Conservation (phyloP, 148 eudicot species). For the Fagopyrum tataricum region DNA sequence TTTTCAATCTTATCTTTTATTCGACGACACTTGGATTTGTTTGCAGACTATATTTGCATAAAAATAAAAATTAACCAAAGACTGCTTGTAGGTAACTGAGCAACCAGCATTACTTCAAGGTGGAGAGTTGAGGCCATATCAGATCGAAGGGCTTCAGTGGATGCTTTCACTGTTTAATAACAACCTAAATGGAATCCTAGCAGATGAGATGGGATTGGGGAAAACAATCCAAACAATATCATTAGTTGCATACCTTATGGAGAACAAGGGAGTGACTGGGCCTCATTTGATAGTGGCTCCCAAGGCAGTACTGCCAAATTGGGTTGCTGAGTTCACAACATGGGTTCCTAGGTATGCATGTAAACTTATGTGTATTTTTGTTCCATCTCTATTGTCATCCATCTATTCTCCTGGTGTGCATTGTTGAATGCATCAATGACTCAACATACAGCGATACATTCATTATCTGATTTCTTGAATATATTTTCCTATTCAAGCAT, state of each 20-base stretch:
- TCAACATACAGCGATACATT: neutral
- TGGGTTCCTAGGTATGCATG: conserved; percentile 87
- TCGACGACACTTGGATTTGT: neutral
- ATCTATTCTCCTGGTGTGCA: neutral
- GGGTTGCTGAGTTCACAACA: conserved; percentile 75
- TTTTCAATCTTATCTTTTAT: neutral
- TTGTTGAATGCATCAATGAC: neutral
- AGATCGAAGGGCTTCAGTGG: conserved; percentile 99
- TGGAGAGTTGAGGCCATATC: conserved; percentile 93
- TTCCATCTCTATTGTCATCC: neutral
- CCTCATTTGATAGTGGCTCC: conserved; percentile 98
- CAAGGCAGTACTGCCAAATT: conserved; percentile 94
- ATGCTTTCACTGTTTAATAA: conserved; percentile 94
- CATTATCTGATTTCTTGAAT: neutral
- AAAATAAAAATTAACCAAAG: neutral
- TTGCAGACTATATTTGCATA: neutral
- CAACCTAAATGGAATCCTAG: conserved; percentile 94
- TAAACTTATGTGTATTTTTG: neutral
- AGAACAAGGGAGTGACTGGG: conserved; percentile 84
- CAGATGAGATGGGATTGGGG: conserved; percentile 99
- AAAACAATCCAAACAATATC: conserved; percentile 97
- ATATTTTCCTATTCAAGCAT: conserved; percentile 45
- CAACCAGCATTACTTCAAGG: conserved; percentile 98
- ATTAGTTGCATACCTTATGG: conserved; percentile 79
- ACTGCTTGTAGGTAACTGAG: conserved; percentile 63